Evolutionary conservation across 305 asterid species (phyloP).

Genomic region (Coffea humblotiana): DNA sequence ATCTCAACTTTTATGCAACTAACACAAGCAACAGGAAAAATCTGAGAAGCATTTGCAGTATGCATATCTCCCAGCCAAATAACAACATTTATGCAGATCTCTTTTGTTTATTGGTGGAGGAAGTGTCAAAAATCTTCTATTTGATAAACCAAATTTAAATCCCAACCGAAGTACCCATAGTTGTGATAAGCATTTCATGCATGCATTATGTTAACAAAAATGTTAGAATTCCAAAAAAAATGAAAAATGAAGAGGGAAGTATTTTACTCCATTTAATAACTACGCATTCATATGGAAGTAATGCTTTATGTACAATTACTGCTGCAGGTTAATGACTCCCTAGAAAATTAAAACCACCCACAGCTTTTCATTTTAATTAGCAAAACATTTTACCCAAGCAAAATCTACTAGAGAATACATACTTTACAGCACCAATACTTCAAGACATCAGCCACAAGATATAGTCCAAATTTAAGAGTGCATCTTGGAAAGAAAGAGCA

Average conservation of each 20-base stretch:
- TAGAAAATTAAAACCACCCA: background rate
- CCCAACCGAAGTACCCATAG: background rate
- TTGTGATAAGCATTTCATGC: background rate
- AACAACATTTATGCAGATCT: background rate
- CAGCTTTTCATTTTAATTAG: background rate
- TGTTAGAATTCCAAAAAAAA: background rate
- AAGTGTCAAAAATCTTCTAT: background rate
- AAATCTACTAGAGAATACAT: background rate
- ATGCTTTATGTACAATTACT: background rate
- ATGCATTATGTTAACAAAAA: background rate
- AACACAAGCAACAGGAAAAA: background rate
- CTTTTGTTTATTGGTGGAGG: too few relatives aligned
- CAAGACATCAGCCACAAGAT: background rate
- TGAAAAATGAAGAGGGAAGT: background rate
- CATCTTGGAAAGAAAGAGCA: slow-evolving; percentile 21
- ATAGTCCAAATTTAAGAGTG: background rate
- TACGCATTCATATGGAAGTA: background rate
- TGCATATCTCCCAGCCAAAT: background rate
- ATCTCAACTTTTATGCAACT: background rate
- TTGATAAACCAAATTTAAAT: background rate
- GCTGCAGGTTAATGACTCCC: background rate
- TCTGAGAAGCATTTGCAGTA: background rate
- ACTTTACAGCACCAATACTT: background rate
- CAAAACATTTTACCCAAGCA: background rate
- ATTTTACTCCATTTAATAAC: background rate